A percentile compares a stretch with the other conserved stretches of the same genome.
These are phyloP conservation scores for Sugiyamaella sp. DNA, from an alignment of 1,139 yeast species.

Conservation along the genomic window DNA sequence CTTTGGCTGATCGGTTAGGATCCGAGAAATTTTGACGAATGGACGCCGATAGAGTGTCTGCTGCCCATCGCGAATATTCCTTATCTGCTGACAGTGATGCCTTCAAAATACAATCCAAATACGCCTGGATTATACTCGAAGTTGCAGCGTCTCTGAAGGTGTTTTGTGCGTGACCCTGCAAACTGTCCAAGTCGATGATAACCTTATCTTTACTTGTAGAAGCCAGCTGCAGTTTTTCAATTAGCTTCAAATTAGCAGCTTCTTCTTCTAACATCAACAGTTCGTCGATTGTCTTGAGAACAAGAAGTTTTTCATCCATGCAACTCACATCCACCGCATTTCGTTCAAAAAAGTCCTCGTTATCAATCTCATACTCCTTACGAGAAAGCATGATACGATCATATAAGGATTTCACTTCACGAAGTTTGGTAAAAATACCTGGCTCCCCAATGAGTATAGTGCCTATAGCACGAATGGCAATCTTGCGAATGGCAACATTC, in stretches of 20 bases:
- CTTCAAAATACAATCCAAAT: conserved; percentile 8
- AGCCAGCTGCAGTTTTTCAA: conserved; percentile 34
- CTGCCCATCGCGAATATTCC: conserved; percentile 11
- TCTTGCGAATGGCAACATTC: conserved; percentile 46
- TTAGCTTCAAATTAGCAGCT: conserved; percentile 48
- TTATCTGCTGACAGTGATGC: conserved; percentile 9
- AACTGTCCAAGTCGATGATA: conserved; percentile 10
- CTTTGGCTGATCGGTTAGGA: conserved; percentile 10
- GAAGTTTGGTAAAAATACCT: conserved; percentile 58
- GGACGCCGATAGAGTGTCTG: conserved; percentile 8
- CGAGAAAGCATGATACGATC: conserved; percentile 52
- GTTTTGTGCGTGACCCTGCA: conserved; percentile 35
- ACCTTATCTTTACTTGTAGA: neutral
- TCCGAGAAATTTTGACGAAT: conserved; percentile 17
- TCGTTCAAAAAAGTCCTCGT: neutral
- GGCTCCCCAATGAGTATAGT: conserved; percentile 64
- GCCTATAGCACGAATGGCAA: conserved; percentile 61
- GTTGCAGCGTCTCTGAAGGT: conserved; percentile 53
- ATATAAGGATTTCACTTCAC: conserved; percentile 51
- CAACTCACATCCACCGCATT: conserved; percentile 13
- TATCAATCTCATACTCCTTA: conserved; percentile 12
- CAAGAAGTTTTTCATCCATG: conserved; percentile 50
- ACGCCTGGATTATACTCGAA: conserved; percentile 48
- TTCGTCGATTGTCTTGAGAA: conserved; percentile 57
- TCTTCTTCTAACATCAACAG: conserved; percentile 49